Evolutionary conservation across 805 yeast species (phyloP), one percentile per base, ranked within the genome.

Genomic region (Candida palmyrensis): DNA sequence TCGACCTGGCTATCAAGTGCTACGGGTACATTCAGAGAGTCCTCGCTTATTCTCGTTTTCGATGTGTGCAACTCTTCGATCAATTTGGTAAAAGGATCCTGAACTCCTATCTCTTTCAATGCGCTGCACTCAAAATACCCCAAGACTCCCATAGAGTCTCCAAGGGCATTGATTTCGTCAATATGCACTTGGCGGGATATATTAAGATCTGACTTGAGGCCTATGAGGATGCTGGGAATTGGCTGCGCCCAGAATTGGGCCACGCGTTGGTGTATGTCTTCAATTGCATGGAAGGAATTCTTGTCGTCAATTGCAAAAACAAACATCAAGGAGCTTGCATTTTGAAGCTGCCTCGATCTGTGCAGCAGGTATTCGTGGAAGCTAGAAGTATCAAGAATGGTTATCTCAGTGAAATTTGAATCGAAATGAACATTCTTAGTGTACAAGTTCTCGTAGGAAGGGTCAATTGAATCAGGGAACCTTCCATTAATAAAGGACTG

Each of bases 151-250:
- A 55, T 42, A 9, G 41, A 24, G 5, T 40, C 18, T 9, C 63
- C 57, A 18, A 62, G 50, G n/a, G 36, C 46, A 15, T 35, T 17
- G 1, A 62, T 68, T 34, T 63, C 62, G 1, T 48, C 49, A 27
- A 24, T 43, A 28, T 43, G 35, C 1, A 65, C 64, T 28, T 51
- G 57, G 18, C 64, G 43, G n/a, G 43, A 45, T 1, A 35, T 37
- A 5, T 41, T 48, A 12, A 37, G 28, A 30, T 63, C 68, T 17
- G 45, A 28, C 32, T 57, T 58, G 13, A 60, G 42, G 1, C 58
- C 66, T 13, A 51, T 61, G 9, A 65, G 35, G 2, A 53, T 49
- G 4, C 59, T 40, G 0, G 62, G 62, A 9, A 65, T 64, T 23
- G 49, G 32, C 3, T 45, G 46, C 0, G 35, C 40, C 27, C 59